phyloP scores from a whole-genome alignment of 1,284 basidiomycete genomes.

The Schizopora paradoxa region DNA sequence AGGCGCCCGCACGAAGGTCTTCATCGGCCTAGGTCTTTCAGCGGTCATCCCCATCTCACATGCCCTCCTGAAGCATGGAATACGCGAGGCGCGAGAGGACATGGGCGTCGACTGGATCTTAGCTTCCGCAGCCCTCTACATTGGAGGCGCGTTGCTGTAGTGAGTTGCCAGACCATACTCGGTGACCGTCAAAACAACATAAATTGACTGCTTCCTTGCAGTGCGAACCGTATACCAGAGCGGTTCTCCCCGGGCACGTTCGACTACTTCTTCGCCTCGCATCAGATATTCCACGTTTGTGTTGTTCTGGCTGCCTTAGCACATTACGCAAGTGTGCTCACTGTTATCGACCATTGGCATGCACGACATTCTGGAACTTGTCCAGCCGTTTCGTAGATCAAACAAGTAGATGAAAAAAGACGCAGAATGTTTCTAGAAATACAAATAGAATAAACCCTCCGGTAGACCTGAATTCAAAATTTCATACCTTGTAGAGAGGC shows the following conservation, averaged over 20 bases:
- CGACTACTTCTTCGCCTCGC: conserved; percentile 76
- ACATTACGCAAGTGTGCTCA: conserved; percentile 63
- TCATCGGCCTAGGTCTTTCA: conserved; percentile 75
- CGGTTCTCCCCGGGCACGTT: conserved; percentile 72
- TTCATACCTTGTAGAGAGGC: too few species aligned
- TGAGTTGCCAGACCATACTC: too few species aligned
- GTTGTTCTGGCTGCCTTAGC: conserved; percentile 75
- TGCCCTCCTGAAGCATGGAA: conserved; percentile 53
- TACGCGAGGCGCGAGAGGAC: conserved; percentile 45
- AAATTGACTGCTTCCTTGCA: conserved; percentile 34
- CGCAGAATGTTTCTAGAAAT: too few species aligned
- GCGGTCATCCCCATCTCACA: conserved; percentile 72
- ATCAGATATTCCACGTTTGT: conserved; percentile 84
- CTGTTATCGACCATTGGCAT: conserved; percentile 55
- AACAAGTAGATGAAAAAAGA: too few species aligned
- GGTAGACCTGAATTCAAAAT: too few species aligned
- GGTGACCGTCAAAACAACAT: too few species aligned
- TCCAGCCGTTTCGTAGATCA: too few species aligned
- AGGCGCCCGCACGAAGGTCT: conserved; percentile 73
- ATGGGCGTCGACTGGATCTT: conserved; percentile 71
- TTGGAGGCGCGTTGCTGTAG: conserved; percentile 77
- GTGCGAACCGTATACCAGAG: conserved; percentile 81
- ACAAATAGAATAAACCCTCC: too few species aligned
- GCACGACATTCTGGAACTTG: conserved; percentile 22
- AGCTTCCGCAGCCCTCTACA: conserved; percentile 65